A percentile compares a stretch with the other conserved stretches of the same genome.
Evolutionary conservation across 345 rosid genomes (phyloP).

Genomic region (Heritiera littoralis): DNA sequence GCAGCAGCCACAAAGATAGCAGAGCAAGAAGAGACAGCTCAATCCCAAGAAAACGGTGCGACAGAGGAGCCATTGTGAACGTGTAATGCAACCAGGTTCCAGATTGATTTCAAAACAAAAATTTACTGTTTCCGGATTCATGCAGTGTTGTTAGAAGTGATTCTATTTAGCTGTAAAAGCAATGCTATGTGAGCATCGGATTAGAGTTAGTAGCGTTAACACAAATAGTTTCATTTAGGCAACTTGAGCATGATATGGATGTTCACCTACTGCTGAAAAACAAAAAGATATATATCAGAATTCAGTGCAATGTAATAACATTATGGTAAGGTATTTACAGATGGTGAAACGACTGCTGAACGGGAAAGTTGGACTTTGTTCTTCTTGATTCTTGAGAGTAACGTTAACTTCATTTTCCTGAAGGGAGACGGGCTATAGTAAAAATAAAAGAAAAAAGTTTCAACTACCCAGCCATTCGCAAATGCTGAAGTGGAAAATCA

Average conservation of each 20-base stretch:
- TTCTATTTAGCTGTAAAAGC: slow-evolving; percentile 1
- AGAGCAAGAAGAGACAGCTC: slow-evolving; percentile 21
- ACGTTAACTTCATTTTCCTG: not conserved
- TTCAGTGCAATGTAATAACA: not conserved
- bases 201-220: not conserved
- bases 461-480: too few species aligned
- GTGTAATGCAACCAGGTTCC: not conserved
- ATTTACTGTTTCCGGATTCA: slow-evolving; percentile 5
- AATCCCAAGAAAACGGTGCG: slow-evolving; percentile 4
- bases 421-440: not conserved
- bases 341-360: not conserved
- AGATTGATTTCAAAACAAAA: not conserved
- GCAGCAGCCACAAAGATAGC: slow-evolving; percentile 25
- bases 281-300: not conserved
- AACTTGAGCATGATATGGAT: not conserved
- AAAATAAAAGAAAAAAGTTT: too few species aligned
- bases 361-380: not conserved
- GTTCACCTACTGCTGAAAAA: not conserved
- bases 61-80: not conserved
- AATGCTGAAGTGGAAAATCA: too few species aligned
- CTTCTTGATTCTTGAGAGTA: not conserved
- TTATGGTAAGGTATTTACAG: not conserved
- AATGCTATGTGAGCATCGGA: not conserved
- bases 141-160: not conserved
- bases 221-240: not conserved